Evolutionary conservation across 1,284 basidiomycete species (phyloP).

Genomic region (Sporisorium exsertum): DNA sequence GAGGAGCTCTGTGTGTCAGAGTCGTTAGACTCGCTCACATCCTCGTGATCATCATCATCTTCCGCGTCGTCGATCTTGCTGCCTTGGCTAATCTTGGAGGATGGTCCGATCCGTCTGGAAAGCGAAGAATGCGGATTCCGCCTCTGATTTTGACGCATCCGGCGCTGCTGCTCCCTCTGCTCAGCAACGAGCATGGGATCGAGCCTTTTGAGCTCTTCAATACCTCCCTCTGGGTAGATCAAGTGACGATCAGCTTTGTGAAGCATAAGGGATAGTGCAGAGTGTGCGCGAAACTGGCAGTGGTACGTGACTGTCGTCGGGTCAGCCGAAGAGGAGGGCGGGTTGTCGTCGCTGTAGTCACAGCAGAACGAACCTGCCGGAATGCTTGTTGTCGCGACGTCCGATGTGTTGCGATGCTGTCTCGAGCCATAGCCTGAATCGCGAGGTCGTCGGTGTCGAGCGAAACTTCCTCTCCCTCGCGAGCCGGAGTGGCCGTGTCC

Average conservation of each 20-base stretch:
- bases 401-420: constrained; percentile 7
- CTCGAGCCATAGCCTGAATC: constrained; percentile 34
- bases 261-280: constrained; percentile 53
- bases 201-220: constrained; percentile 54
- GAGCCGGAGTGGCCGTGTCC: constrained; percentile 3
- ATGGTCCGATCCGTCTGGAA: constrained; percentile 3
- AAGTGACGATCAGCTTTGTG: constrained; percentile 67
- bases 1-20: constrained; percentile 1
- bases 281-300: constrained; percentile 44
- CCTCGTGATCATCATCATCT: constrained; percentile 1
- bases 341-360: constrained; percentile 40
- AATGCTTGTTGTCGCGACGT: neutral
- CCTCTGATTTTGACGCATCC: constrained; percentile 27
- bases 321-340: constrained; percentile 23
- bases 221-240: constrained; percentile 63
- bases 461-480: constrained; percentile 27
- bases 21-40: neutral
- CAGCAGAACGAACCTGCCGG: constrained; percentile 31
- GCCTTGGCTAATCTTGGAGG: neutral
- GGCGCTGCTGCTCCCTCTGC: constrained; percentile 51
- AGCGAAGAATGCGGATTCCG: constrained; percentile 26
- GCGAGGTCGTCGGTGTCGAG: constrained; percentile 37
- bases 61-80: neutral
- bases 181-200: constrained; percentile 64
- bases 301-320: constrained; percentile 14